Conservation (phyloP, 2,329 filamentous ascomycete genomes). For the Pezicula rhizophila region DNA sequence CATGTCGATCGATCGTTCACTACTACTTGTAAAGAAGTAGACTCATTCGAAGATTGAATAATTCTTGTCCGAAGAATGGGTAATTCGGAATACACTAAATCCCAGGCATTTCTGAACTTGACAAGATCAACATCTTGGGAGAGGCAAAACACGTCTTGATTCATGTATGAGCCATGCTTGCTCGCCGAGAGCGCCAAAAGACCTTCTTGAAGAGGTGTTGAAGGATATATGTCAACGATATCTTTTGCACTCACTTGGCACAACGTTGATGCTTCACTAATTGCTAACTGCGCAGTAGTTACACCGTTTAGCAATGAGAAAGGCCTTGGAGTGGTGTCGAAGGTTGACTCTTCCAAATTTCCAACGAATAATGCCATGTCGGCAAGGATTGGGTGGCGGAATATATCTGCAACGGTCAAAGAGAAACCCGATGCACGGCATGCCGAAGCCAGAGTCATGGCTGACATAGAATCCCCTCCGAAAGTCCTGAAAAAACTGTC, state of each 20-base stretch:
- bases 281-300: no score
- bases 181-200: slow-evolving; percentile 28
- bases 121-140: neutral
- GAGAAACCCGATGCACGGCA: slow-evolving; percentile 15
- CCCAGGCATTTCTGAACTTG: slow-evolving; percentile 3
- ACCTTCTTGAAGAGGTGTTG: slow-evolving; percentile 29
- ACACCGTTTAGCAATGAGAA: no score
- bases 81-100: neutral
- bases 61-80: slow-evolving; percentile 28
- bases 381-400: slow-evolving; percentile 23
- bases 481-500: slow-evolving; percentile 31
- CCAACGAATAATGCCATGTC: slow-evolving; percentile 2
- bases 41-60: slow-evolving; percentile 8
- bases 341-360: no score
- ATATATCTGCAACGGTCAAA: slow-evolving; percentile 34
- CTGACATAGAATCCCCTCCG: slow-evolving; percentile 26
- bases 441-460: slow-evolving; percentile 38
- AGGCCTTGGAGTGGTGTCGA: no score
- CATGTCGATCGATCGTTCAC: no score
- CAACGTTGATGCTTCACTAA: no score
- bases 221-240: slow-evolving; percentile 32
- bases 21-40: no score
- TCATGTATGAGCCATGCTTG: slow-evolving; percentile 26
- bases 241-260: neutral
- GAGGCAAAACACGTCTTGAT: slow-evolving; percentile 11